Evolutionary conservation across 1,139 yeast genomes (phyloP), one percentile per base, ranked within the genome.

Genomic region (Hemisphaericaspora lyxosophila): DNA sequence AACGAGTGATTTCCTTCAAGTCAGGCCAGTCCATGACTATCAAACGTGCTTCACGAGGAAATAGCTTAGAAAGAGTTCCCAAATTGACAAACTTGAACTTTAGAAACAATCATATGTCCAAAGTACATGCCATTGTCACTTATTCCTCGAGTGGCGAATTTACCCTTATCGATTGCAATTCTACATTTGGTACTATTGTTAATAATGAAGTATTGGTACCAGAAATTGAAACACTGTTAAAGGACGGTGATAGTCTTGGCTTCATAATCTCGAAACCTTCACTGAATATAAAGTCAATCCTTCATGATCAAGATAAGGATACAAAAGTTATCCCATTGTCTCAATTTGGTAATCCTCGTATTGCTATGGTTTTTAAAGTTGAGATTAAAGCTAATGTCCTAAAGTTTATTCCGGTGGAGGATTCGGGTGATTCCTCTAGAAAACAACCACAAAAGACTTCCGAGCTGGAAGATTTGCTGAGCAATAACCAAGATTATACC

Each of bases 111-210:
- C 71, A 66, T 46, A 50, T 67, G 37, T 64, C 70, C 12, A 65
- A 65, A 48, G 38, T 48, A 4, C 73, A 67, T 42, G 69, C 69
- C 5, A 33, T 22, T 6, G 35, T 42, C 17, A 36, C 30, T 25
- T 16, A 19, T 23, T 19, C 20, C n/a, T 4, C 13, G 11, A 45
- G 52, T 22, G 55, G 53, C n/a, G 33, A 33, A 8, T 54, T 68
- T 37, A 51, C 34, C 27, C 39, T 70, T 29, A 50, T 49, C 39
- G 76, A 70, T 43, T 43, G 45, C 11, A 47, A 46, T 9, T 67
- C 73, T 5, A 67, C 71, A 22, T 70, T 69, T 50, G 76, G 76
- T 1, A 70, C 75, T 5, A 47, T 67, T 13, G 40, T 67, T 34
- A 64, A 67, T 43, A 51, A 54, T 16, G 19, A 33, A 8, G 46